Evolutionary conservation across 129 eudicot genomes (phyloP).

Genomic region (Ambrosia trifida): DNA sequence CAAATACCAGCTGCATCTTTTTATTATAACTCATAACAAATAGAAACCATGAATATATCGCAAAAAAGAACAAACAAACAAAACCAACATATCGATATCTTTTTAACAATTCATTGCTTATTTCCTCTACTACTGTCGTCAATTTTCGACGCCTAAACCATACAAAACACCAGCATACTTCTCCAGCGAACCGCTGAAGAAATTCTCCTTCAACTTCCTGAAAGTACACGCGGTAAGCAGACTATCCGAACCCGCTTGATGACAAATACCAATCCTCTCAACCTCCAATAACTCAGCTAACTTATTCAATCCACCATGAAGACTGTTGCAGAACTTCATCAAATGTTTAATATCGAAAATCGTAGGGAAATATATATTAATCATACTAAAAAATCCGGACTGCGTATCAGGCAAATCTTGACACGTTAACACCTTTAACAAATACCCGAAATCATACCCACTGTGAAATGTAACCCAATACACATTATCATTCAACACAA

Average conservation of each 20-base stretch:
- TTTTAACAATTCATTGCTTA: conserved; percentile 15
- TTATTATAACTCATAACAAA: background rate
- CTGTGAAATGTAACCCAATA: conserved; percentile 88
- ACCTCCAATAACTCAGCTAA: conserved; percentile 64
- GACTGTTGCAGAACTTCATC: conserved; percentile 88
- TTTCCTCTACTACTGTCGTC: conserved; percentile 28
- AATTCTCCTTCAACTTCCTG: conserved; percentile 75
- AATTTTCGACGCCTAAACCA: conserved; percentile 79
- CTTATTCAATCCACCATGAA: conserved; percentile 92
- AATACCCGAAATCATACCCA: conserved; percentile 87
- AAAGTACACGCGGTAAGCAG: conserved; percentile 76
- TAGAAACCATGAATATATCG: conserved; percentile 14
- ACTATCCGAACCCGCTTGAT: conserved; percentile 94
- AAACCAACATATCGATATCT: conserved; percentile 31
- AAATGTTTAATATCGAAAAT: conserved; percentile 75
- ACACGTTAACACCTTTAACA: conserved; percentile 75
- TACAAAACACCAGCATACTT: conserved; percentile 85
- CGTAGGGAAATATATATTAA: conserved; percentile 64
- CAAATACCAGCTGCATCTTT: background rate
- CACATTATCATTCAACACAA: conserved; percentile 72
- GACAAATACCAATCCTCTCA: conserved; percentile 61
- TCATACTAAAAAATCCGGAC: conserved; percentile 63
- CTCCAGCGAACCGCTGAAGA: conserved; percentile 80
- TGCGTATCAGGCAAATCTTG: conserved; percentile 69
- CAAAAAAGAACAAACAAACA: conserved; percentile 19